Evolutionary conservation across 2,329 filamentous ascomycete genomes (phyloP).

Genomic region (Hypoxylon sp.): DNA sequence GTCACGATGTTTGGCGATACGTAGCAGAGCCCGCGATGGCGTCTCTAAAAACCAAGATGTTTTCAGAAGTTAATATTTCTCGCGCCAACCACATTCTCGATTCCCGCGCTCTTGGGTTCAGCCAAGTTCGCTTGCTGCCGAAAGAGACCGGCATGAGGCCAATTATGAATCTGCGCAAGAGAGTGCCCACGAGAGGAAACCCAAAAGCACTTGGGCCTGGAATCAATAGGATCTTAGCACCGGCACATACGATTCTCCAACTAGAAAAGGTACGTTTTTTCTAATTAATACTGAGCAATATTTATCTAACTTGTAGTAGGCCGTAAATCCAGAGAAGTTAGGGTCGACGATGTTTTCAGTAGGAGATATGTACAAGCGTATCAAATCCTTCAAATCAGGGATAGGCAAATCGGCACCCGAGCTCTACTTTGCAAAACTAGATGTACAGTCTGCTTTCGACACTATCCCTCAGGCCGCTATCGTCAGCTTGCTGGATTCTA

Average conservation of each 20-base stretch:
- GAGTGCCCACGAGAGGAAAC: conserved; percentile 57
- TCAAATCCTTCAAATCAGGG: conserved; percentile 72
- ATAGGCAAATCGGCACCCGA: conserved; percentile 52
- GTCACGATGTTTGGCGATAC: conserved; percentile 88
- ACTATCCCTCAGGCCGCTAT: conserved; percentile 87
- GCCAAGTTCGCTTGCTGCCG: conserved; percentile 81
- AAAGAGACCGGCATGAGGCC: conserved; percentile 80
- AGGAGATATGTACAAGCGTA: conserved; percentile 76
- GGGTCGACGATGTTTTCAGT: conserved; percentile 84
- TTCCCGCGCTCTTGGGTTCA: conserved; percentile 74
- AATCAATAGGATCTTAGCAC: conserved; percentile 68
- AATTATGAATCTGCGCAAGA: conserved; percentile 84
- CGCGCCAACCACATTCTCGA: conserved; percentile 66
- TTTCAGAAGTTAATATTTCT: conserved; percentile 75
- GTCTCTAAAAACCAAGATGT: conserved; percentile 74
- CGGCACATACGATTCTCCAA: conserved; percentile 79
- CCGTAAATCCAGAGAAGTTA: conserved; percentile 65
- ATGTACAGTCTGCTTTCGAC: conserved; percentile 93
- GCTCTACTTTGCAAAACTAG: conserved; percentile 90
- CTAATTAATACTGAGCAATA: not conserved
- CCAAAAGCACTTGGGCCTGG: conserved; percentile 51
- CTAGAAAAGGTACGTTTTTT: conserved; percentile 71
- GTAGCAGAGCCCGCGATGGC: conserved; percentile 77
- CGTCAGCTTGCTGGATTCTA: conserved; percentile 69
- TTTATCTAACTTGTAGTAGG: conserved; percentile 45